These are phyloP conservation scores for Venturia asperata DNA, from an alignment of 2,329 filamentous ascomycete species.

Conservation along the genomic window DNA sequence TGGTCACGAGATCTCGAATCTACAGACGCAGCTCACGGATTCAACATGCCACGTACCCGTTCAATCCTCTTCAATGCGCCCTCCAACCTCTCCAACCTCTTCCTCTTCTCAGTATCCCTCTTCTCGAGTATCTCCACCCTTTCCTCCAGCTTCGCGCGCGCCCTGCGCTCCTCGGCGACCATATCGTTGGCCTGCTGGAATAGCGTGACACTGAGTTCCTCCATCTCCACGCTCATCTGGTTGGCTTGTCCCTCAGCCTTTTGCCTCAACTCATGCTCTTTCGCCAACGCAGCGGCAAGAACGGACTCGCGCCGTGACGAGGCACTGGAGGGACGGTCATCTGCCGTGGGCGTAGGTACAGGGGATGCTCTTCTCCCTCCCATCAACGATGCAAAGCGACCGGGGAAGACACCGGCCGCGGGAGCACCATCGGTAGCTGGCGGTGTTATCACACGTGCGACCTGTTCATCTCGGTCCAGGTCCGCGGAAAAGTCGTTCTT, in stretches of 20 bases:
- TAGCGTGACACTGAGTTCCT: constrained; percentile 66
- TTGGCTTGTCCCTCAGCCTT: constrained; percentile 62
- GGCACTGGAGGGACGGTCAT: constrained; percentile 26
- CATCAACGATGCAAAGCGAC: constrained; percentile 39
- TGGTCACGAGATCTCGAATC: background rate
- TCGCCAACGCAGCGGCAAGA: constrained; percentile 56
- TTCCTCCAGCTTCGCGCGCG: constrained; percentile 63
- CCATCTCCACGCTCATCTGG: constrained; percentile 64
- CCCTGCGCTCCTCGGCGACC: constrained; percentile 69
- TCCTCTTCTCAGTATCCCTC: constrained; percentile 62
- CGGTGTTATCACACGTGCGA: constrained; percentile 25
- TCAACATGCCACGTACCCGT: constrained; percentile 56
- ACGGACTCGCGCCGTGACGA: constrained; percentile 33
- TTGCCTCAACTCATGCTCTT: constrained; percentile 59
- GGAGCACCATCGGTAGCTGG: constrained; percentile 24
- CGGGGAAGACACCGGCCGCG: constrained; percentile 24
- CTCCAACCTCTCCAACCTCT: constrained; percentile 63
- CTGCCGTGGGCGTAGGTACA: constrained; percentile 21
- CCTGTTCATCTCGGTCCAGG: constrained; percentile 28
- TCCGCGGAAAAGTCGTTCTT: constrained; percentile 33
- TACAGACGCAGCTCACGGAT: background rate
- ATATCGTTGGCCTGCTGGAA: constrained; percentile 85
- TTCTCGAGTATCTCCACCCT: constrained; percentile 61
- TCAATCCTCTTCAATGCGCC: constrained; percentile 64
- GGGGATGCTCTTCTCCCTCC: constrained; percentile 30